Base-by-base conservation (phyloP, 129 eudicot species). In the Flaveria brownii region DNA sequence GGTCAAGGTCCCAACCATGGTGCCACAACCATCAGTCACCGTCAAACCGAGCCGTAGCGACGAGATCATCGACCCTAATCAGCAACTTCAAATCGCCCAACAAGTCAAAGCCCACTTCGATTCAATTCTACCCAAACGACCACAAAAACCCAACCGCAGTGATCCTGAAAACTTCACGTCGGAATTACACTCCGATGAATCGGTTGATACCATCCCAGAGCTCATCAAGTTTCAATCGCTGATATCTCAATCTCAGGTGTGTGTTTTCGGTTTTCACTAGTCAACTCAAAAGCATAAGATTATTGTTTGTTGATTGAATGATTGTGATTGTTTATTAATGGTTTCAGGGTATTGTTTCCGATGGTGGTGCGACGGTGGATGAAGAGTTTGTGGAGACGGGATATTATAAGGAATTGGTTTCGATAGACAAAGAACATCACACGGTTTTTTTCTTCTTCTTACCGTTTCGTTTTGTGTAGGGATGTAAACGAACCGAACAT, bases 21-120 rank as follows among this genome's bases (percentile, higher is more conserved):
- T 45, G 28, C 78, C 69, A 50, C 47, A 42, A 73, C 51, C 69
- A 73, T 13, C 23, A 1, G 42, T 46, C 79, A 65, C 79, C 61
- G 42, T 80, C 74, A 88, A 88, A 68, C 90, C 94, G 6, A 84
- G 91, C 86, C 85, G 94, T 76, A 84, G 91, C 88, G 94, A 88
- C 85, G 94, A 86, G 64, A 80, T 86, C 17, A 13, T 84, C 73
- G 86, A 84, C 63, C 65, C 84, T 2, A 67, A 82, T 42, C 75
- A 84, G 77, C 94, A 88, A 84, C 73, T 82, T 11, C 65, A 16
- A 17, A 84, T 88, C 73, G 23, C 86, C 64, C 61, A 84, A 72
- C 72, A 80, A 67, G 86, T 88, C 57, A 71, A 83, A 56, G 82
- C 88, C 64, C 85, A 74, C 68, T 86, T 86, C 68, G 87, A 88